These are phyloP conservation scores for Besnoitia besnoiti DNA, from an alignment of 169 alveolate species.

Conservation along the genomic window DNA sequence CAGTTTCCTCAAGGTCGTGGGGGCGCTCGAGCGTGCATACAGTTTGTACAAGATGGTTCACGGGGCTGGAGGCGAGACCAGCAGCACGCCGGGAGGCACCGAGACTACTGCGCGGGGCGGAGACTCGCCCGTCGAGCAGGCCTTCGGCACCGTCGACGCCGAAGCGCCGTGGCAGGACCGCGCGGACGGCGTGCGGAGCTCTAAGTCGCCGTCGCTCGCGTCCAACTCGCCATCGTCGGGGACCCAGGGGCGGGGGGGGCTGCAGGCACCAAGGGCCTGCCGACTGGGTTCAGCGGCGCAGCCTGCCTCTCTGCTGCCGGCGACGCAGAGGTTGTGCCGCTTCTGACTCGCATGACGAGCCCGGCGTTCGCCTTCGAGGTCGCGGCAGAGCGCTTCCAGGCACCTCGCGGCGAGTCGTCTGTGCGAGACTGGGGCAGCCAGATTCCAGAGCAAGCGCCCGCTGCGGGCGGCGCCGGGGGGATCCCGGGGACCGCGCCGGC, in stretches of 20 bases:
- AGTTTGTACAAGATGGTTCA: constrained; percentile 37
- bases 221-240: neutral
- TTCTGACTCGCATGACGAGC: neutral
- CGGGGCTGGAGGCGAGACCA: neutral
- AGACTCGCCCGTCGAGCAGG: neutral
- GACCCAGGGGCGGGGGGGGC: no score
- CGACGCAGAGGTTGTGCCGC: neutral
- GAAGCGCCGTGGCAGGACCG: neutral
- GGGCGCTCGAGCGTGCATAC: constrained; percentile 53
- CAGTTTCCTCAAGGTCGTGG: constrained; percentile 31
- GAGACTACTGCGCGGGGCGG: neutral
- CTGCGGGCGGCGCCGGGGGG: neutral
- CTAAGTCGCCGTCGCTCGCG: neutral
- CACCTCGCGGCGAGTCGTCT: no score
- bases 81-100: neutral
- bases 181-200: neutral
- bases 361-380: neutral
- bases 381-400: no score
- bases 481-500: neutral
- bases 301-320: no score
- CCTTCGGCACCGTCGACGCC: neutral
- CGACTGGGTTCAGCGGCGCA: no score
- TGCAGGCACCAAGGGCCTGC: no score
- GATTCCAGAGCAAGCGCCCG: neutral
- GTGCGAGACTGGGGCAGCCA: neutral